Evolutionary conservation across 108 stramenopile genomes (phyloP), one percentile per base, ranked within the genome.

Genomic region (Conticribra guillardii): DNA sequence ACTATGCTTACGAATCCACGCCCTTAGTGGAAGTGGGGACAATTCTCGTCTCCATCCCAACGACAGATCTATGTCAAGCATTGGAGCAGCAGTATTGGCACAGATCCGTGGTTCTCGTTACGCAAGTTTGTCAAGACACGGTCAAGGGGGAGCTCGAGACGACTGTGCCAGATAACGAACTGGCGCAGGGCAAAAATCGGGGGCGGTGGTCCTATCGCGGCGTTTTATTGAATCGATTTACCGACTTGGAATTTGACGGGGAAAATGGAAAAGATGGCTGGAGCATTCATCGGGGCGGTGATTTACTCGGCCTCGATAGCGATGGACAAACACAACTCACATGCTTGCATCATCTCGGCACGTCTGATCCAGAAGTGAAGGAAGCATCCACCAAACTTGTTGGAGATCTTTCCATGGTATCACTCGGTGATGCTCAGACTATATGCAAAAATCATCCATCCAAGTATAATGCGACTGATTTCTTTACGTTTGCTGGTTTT

Each of bases 1-100:
- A 54, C 28, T 75, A 67, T 23, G 65, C 74, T 2, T 46, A 75
- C 59, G 34, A 46, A 24, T 60, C 67, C 37, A 75, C 74, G 21
- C 74, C 74, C 5, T 33, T 75, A 7, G 58, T 75, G 11, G 74
- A 75, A 37, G 48, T 52, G 14, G 74, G 74, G 0, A 58, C 74
- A 7, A 60, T 75, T 34, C 74, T 75, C 16, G 9, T 75, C 3
- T 68, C 67, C 2, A 59, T 75, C 15, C 74, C 74, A 28, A 75
- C 74, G 5, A 59, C 58, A 9, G 74, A 75, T 54, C 59, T 67
- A 3, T 75, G 74, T 29, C 74, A 75, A 23, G 74, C 55, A 7
- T 27, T 75, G n/a, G 74, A 75, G 1, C 74, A 67, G 47, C 74
- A 75, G 23, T 75, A 75, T 29, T 75, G 74, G 74, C 74, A 75